A percentile compares a stretch with the other conserved stretches of the same genome.
Evolutionary conservation across 345 rosid genomes (phyloP).

Genomic region (Linum usitatissimum): DNA sequence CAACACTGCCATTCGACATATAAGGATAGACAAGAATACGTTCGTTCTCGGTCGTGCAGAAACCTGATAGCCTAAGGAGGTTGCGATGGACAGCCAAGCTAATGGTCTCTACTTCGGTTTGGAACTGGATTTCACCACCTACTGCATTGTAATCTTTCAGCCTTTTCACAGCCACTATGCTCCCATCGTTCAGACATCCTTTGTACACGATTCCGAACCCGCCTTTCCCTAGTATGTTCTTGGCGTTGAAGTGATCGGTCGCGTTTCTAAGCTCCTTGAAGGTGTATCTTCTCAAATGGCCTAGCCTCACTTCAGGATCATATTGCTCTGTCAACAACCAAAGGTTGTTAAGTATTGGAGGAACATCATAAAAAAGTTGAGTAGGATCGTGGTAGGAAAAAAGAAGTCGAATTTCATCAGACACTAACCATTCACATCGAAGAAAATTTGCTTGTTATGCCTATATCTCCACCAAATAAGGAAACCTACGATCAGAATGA

Average conservation of each 20-base stretch:
- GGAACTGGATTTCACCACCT: slow-evolving; percentile 94
- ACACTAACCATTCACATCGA: slow-evolving; percentile 85
- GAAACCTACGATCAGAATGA: slow-evolving; percentile 40
- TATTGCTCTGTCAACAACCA: slow-evolving; percentile 59
- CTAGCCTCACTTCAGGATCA: slow-evolving; percentile 78
- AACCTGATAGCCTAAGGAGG: slow-evolving; percentile 92
- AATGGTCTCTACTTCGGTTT: slow-evolving; percentile 92
- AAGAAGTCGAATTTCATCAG: not conserved
- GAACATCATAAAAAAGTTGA: not conserved
- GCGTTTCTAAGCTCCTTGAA: slow-evolving; percentile 90
- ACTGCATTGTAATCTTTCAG: slow-evolving; percentile 81
- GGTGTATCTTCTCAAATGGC: slow-evolving; percentile 74
- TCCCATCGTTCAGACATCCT: slow-evolving; percentile 66
- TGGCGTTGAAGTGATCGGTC: slow-evolving; percentile 74
- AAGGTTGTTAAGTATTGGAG: slow-evolving; percentile 5
- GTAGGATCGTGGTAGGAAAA: not conserved
- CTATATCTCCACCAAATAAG: slow-evolving; percentile 90
- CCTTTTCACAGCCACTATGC: slow-evolving; percentile 89
- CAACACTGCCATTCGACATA: slow-evolving; percentile 95
- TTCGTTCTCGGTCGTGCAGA: slow-evolving; percentile 85
- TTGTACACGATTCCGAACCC: slow-evolving; percentile 93
- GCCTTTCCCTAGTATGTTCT: slow-evolving; percentile 85
- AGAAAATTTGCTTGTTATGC: slow-evolving; percentile 84
- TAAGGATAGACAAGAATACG: slow-evolving; percentile 90
- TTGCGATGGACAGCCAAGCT: slow-evolving; percentile 94